phyloP scores from a whole-genome alignment of 495 filamentous ascomycete species.

The Ascodesmis nigricans region DNA sequence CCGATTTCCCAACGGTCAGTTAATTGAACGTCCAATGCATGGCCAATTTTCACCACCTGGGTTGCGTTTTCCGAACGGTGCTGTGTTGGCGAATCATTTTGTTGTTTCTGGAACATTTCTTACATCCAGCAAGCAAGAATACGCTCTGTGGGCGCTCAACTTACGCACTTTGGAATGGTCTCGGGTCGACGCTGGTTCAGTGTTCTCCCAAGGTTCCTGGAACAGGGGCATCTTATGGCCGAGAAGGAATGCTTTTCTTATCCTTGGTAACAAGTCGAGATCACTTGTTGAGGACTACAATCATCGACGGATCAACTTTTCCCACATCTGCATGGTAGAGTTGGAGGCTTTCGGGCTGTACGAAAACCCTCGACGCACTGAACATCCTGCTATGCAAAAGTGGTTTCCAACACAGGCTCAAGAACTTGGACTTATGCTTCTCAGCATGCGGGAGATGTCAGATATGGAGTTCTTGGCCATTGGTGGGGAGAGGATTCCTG shows the following conservation, averaged over 20 bases:
- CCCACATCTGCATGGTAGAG: constrained; percentile 87
- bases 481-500: constrained; percentile 71
- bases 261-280: constrained; percentile 76
- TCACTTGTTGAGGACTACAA: constrained; percentile 97
- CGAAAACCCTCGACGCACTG: constrained; percentile 46
- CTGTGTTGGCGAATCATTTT: constrained; percentile 81
- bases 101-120: constrained; percentile 93
- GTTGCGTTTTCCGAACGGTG: constrained; percentile 83
- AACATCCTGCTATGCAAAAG: constrained; percentile 15
- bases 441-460: constrained; percentile 60
- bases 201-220: constrained; percentile 93
- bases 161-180: constrained; percentile 73
- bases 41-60: constrained; percentile 73
- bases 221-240: constrained; percentile 87
- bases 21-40: constrained; percentile 74
- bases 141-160: constrained; percentile 89
- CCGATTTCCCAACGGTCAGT: constrained; percentile 56
- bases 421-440: constrained; percentile 61
- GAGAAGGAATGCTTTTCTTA: constrained; percentile 78
- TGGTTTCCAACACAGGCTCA: constrained; percentile 45
- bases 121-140: constrained; percentile 94
- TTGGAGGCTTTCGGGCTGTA: constrained; percentile 92
- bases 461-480: constrained; percentile 94
- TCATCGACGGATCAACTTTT: constrained; percentile 91
- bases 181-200: constrained; percentile 77